Conservation (phyloP, 2,329 filamentous ascomycete genomes). For the Botrytis byssoidea region DNA sequence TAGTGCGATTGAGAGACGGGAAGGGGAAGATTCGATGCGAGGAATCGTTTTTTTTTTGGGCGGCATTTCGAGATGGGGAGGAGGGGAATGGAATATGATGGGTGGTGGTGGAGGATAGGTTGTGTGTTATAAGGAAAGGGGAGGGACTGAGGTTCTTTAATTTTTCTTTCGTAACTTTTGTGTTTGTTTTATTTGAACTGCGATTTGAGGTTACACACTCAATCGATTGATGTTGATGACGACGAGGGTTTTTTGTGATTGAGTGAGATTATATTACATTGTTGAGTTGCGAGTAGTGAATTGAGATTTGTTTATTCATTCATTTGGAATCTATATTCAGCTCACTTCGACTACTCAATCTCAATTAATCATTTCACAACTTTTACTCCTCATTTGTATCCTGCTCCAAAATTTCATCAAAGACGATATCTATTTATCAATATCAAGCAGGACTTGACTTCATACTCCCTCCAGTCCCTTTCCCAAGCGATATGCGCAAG, state of each 20-base stretch:
- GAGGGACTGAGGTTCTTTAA: conserved; percentile 11
- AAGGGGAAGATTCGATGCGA: neutral
- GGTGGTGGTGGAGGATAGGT: no score
- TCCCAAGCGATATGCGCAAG: conserved; percentile 36
- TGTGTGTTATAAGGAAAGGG: neutral
- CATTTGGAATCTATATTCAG: neutral
- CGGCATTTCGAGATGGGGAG: neutral
- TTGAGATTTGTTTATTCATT: neutral
- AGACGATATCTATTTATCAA: neutral
- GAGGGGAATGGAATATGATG: neutral
- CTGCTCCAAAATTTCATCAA: neutral
- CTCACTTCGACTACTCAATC: neutral
- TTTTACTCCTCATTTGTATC: neutral
- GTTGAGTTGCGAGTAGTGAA: neutral
- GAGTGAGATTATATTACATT: neutral
- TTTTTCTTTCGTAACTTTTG: neutral
- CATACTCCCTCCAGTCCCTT: neutral
- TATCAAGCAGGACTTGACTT: conserved; percentile 1
- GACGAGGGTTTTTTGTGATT: neutral
- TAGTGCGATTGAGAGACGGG: neutral
- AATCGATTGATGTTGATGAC: neutral
- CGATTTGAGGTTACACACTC: neutral
- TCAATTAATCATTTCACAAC: neutral
- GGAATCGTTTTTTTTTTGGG: neutral
- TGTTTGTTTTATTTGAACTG: conserved; percentile 1